Evolutionary conservation across 78 protist species (phyloP), one percentile per base, ranked within the genome.

Genomic region (Emiliania huxleyi): DNA sequence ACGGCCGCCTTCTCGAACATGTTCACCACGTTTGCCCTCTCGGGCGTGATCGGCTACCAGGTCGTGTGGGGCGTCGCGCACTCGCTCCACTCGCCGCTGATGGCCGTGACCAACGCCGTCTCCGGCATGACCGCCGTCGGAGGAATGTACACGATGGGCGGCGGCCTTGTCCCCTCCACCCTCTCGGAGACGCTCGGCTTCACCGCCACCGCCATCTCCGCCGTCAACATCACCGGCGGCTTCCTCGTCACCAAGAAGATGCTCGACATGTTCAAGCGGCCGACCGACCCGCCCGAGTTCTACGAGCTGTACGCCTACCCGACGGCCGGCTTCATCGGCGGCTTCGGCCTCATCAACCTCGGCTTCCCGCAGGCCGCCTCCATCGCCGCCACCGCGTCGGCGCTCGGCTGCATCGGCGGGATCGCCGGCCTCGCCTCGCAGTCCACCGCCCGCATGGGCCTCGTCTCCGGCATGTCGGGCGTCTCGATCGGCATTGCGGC

Each of bases 91-190:
- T 90, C 99, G 33, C 99, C 99, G 22, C 95, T 99, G 37, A 98
- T 99, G 99, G 83, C 98, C 0, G 97, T 98, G 56, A 99, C 99
- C 89, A 99, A 99, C 94, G 99, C 99, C 84, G 94, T 99, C 88
- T 81, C 89, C 35, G 99, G 99, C 85, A 95, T 99, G 89, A 96
- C 98, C 6, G 97, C 97, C 3, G 95, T 96, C 38, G 99, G 99
- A 11, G 99, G 99, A 42, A 44, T 99, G 89, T 93, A 95, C 69
- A 49, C 87, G 90, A 90, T 95, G 49, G 95, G 96, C 35, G 94
- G 96, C 79, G 95, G 95, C 18, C 37, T 79, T 35, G 29, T 91
- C 33, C 97, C 97, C n/a, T 33, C 73, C 0, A 95, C 93, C 0
- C 33, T 52, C 29, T 77, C 95, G 35, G 92, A 91, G 35, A 0